Conservation (phyloP, 441 rosid genomes). For the Brassica hybrid region DNA sequence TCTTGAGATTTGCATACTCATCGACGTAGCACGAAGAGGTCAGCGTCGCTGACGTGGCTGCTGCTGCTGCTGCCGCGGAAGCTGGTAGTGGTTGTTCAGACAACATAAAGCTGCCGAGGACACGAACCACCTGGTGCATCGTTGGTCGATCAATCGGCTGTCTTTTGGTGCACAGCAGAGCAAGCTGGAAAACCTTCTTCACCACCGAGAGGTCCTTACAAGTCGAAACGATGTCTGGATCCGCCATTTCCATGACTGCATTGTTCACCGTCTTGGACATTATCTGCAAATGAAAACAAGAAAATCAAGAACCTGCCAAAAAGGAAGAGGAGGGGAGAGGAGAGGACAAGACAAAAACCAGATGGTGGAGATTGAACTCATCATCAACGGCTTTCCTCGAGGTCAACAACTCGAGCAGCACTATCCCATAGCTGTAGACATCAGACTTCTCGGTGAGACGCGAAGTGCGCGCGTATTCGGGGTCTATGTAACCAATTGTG, state of each 20-base stretch:
- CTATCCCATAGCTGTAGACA: slow-evolving; percentile 91
- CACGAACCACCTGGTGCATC: slow-evolving; percentile 90
- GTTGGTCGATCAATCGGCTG: slow-evolving; percentile 88
- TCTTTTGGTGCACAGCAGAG: slow-evolving; percentile 81
- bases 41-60: slow-evolving; percentile 45
- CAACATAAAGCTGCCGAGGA: slow-evolving; percentile 65
- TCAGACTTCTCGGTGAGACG: slow-evolving; percentile 93
- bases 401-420: slow-evolving; percentile 89
- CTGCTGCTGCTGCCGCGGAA: slow-evolving; percentile 14
- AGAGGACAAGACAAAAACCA: slow-evolving; percentile 55
- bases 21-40: slow-evolving; percentile 70
- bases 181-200: slow-evolving; percentile 92
- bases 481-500: slow-evolving; percentile 95
- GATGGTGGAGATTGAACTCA: slow-evolving; percentile 91
- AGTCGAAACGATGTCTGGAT: slow-evolving; percentile 71
- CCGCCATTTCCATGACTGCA: slow-evolving; percentile 86
- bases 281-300: slow-evolving; percentile 48
- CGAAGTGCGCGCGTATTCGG: slow-evolving; percentile 96
- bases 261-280: slow-evolving; percentile 87
- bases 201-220: slow-evolving; percentile 83
- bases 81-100: slow-evolving; percentile 49
- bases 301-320: not conserved
- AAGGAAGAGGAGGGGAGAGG: not conserved
- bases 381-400: slow-evolving; percentile 92
- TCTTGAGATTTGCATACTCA: slow-evolving; percentile 86